Base-by-base conservation (phyloP, 73 alveolate genomes). In the Tetrahymena thermophila region DNA sequence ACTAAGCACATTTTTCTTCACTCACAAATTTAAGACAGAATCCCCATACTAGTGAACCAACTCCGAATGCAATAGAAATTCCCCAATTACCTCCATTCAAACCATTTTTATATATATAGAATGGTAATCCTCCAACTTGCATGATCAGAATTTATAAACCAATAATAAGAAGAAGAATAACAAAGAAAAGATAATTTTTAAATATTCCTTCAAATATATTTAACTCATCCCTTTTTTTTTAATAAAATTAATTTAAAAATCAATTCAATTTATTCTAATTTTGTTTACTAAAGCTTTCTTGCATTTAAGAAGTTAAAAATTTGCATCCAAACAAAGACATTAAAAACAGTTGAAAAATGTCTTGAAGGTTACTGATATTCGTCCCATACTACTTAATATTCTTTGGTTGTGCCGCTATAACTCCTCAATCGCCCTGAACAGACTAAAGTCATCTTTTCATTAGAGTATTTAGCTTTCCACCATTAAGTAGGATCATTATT, bases 271-370 rank as follows among this genome's bases (percentile, higher is more conserved):
- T 23, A 56, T 56, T 23, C 14, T 11, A 71, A 71, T 28, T 19
- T 23, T 15, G 9, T 1, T 71, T 71, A 71, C 89, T 71, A 31
- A 19, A 71, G 37, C 38, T 96, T 96, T 94, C 99, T 96, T 25
- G 99, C 96, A 94, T 98, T 98, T 38, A 99, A n/a, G 95, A 98
- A 97, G 94, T 98, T 98, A 85, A 98, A 98, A 43, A 99, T 85
- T 89, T 98, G 98, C 95, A 98, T 93, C 95, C 94, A 38, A n/a
- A 98, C 99, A 93, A 98, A 98, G 15, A 96, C 94, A 94, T 98
- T 98, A 93, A 99, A 99, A 89, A 98, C 97, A 35, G 97, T 56
- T 37, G 99, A 97, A 97, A 98, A 96, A 95, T 98, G 99, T 37
- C 99, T 94, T 42, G 99, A 96, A n/a, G 99, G 98, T 19, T 99